These are phyloP conservation scores for Primulina tabacum DNA, from an alignment of 257 asterid genomes.

Conservation along the genomic window DNA sequence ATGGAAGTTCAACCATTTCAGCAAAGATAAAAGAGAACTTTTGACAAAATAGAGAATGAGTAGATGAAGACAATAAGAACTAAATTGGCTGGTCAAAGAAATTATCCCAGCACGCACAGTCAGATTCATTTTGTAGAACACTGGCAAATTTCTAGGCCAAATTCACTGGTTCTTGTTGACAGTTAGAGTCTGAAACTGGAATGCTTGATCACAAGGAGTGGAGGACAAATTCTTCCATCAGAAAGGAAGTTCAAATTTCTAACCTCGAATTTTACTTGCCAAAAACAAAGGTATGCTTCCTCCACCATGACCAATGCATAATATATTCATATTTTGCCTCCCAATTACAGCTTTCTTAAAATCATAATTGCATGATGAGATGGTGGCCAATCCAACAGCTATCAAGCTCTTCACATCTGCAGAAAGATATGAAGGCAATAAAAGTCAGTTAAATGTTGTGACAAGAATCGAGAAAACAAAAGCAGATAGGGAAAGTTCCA, in stretches of 20 bases:
- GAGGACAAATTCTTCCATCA: neutral
- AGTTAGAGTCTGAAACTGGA: neutral
- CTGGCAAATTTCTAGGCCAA: neutral
- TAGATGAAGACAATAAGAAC: too few relatives aligned
- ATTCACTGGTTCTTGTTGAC: neutral
- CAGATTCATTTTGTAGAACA: neutral
- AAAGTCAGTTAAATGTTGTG: neutral
- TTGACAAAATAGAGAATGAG: neutral
- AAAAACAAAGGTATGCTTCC: conserved; percentile 87
- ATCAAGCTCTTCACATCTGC: conserved; percentile 92
- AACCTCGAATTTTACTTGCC: conserved; percentile 74
- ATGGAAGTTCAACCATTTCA: neutral
- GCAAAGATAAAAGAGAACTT: neutral
- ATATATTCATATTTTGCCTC: conserved; percentile 51
- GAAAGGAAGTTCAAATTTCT: conserved; percentile 14
- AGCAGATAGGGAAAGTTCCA: neutral
- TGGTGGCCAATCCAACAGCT: conserved; percentile 65
- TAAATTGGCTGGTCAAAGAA: too few relatives aligned
- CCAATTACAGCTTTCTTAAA: conserved; percentile 58
- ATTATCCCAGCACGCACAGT: too few relatives aligned
- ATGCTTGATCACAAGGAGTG: neutral
- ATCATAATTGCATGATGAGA: conserved; percentile 49
- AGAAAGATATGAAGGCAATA: conserved; percentile 20
- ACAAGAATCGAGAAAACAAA: neutral
- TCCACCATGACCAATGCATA: conserved; percentile 96